phyloP scores from a whole-genome alignment of 805 yeast species.

The Metschnikowia shivogae region DNA sequence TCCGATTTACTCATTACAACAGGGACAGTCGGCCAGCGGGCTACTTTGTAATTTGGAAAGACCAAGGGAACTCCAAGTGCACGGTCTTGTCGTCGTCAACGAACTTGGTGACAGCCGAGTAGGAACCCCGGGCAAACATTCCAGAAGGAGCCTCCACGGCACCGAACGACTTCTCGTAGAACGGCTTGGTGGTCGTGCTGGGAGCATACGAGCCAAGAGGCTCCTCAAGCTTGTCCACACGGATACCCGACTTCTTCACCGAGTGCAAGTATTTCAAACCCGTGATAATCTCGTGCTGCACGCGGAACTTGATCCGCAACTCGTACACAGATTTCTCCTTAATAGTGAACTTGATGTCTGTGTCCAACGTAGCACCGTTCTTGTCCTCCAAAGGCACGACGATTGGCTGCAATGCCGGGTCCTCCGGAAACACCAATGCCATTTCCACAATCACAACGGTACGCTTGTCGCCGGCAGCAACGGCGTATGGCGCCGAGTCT shows the following conservation, averaged over 20 bases:
- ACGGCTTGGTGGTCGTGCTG: slow-evolving; percentile 74
- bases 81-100: slow-evolving; percentile 78
- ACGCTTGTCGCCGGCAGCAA: slow-evolving; percentile 66
- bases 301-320: slow-evolving; percentile 69
- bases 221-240: slow-evolving; percentile 81
- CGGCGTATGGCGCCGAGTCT: slow-evolving; percentile 52
- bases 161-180: slow-evolving; percentile 52
- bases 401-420: slow-evolving; percentile 54
- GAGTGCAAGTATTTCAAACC: slow-evolving; percentile 84
- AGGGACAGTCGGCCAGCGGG: background rate
- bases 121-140: slow-evolving; percentile 79
- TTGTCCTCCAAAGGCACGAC: slow-evolving; percentile 62
- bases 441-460: slow-evolving; percentile 77
- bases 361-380: slow-evolving; percentile 52
- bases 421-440: slow-evolving; percentile 63
- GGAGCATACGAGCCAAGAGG: slow-evolving; percentile 92
- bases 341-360: slow-evolving; percentile 66
- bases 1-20: background rate
- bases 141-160: slow-evolving; percentile 90
- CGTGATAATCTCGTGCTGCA: slow-evolving; percentile 87
- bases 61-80: slow-evolving; percentile 79
- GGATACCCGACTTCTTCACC: slow-evolving; percentile 81
- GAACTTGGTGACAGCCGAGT: slow-evolving; percentile 76
- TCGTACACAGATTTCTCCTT: slow-evolving; percentile 76
- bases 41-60: slow-evolving; percentile 72